Conservation (phyloP, 768 basidiomycete genomes). For the Pleurotus giganteus region DNA sequence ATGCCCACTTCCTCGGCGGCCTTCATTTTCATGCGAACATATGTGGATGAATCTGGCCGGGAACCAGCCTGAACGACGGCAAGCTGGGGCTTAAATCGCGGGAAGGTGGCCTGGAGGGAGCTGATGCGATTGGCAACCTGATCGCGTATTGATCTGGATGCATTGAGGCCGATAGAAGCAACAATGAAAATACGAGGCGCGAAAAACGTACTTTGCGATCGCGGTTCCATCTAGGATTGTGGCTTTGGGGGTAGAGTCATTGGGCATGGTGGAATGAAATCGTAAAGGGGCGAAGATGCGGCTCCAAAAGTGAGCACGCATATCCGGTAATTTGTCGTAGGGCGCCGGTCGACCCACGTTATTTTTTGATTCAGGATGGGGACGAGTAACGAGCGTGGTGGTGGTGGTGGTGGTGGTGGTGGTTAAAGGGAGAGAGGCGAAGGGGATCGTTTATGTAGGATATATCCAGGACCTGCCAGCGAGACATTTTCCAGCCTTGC, state of each 20-base stretch:
- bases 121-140: constrained; percentile 71
- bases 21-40: constrained; percentile 97
- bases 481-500: constrained; percentile 4
- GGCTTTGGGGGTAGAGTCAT: constrained; percentile 20
- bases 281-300: constrained; percentile 8
- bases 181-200: background rate
- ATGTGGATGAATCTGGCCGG: constrained; percentile 85
- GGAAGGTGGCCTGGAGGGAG: constrained; percentile 59
- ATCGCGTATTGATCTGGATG: constrained; percentile 74
- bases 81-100: constrained; percentile 89
- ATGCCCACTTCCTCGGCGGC: constrained; percentile 95
- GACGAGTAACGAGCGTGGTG: constrained; percentile 8
- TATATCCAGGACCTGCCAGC: background rate
- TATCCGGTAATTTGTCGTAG: constrained; percentile 7
- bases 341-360: constrained; percentile 5
- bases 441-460: background rate
- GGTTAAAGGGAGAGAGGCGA: constrained; percentile 1
- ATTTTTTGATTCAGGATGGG: background rate
- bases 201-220: constrained; percentile 69
- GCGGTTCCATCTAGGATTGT: constrained; percentile 80
- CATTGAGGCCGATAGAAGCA: constrained; percentile 14
- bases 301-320: constrained; percentile 3
- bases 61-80: constrained; percentile 94
- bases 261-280: constrained; percentile 3
- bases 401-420: constrained; percentile 12